Evolutionary conservation across 805 yeast species (phyloP), one percentile per base, ranked within the genome.

Genomic region (Dipodascopsis uninucleata): DNA sequence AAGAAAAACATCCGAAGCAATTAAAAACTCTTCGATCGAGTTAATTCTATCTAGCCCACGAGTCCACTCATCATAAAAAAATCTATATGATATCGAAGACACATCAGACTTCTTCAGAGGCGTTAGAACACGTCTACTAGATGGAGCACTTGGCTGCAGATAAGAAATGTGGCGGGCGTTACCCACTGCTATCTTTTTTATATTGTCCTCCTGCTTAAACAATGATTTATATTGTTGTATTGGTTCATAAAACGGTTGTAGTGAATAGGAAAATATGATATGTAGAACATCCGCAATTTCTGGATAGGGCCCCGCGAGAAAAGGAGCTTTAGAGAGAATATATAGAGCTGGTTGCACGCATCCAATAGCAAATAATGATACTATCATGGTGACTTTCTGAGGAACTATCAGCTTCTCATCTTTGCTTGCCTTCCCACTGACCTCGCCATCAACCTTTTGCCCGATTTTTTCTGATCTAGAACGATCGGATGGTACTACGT

Each of bases 241-340:
- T 2, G 45, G 26, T 6, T 41, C 46, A 47, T 71, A 72, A 24
- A 81, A 67, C 1, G 85, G 82, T 0, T 63, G 59, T 2, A 86
- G 64, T 44, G 75, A 65, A 2, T 63, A 61, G 6, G 73, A 72
- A 45, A 79, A 68, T 5, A 82, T 45, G 38, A 81, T 61, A 48
- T 74, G 70, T 26, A 84, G 62, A 25, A 77, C 62, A 7, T 59
- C 63, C 0, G 77, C 64, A 3, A 80, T 59, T 5, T 71, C 76
- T 1, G 71, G 70, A 46, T 77, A 81, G 1, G 79, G 67, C 31
- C 71, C 62, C 0, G 81, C 76, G 20, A 86, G 61, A 40, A 69
- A 76, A 6, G 95, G 94, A 55, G 76, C 78, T 49, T 72, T 72
- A 2, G 77, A 67, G 3, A 87, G 65, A 4, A 85, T 67, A 55